Evolutionary conservation across 768 basidiomycete species (phyloP).

Genomic region (Boletus reticulatus): DNA sequence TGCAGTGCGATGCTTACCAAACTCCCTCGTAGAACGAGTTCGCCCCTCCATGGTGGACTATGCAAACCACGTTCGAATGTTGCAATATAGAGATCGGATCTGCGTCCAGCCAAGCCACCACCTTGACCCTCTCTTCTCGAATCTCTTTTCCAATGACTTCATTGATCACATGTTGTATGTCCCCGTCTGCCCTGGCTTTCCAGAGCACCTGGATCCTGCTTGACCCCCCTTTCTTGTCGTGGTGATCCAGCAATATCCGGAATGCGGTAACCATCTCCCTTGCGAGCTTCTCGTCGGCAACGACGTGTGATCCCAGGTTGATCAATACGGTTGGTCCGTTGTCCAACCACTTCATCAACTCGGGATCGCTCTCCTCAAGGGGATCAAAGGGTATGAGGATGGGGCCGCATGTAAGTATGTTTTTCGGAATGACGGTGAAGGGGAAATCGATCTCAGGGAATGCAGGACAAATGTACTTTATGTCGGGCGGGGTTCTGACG

Average conservation of each 20-base stretch:
- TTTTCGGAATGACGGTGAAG: conserved; percentile 1
- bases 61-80: neutral
- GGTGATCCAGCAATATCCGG: conserved; percentile 2
- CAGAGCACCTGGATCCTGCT: conserved; percentile 9
- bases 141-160: neutral
- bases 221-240: neutral
- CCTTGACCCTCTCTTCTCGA: conserved; percentile 1
- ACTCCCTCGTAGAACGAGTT: conserved; percentile 3
- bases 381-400: conserved; percentile 4
- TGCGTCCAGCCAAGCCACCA: conserved; percentile 10
- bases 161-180: neutral
- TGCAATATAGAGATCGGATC: conserved; percentile 10
- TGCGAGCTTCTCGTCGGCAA: neutral
- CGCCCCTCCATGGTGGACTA: neutral
- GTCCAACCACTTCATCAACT: conserved; percentile 6
- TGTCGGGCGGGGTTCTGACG: neutral
- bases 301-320: conserved; percentile 6
- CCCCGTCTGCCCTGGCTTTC: neutral
- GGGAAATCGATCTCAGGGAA: conserved; percentile 1
- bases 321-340: conserved; percentile 10
- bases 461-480: conserved; percentile 1
- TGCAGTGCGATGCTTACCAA: neutral
- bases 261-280: conserved; percentile 5
- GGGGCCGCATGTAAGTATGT: conserved; percentile 7
- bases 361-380: conserved; percentile 5